Evolutionary conservation across 2,329 filamentous ascomycete species (phyloP), one percentile per base, ranked within the genome.

Genomic region (Fusarium sp.): DNA sequence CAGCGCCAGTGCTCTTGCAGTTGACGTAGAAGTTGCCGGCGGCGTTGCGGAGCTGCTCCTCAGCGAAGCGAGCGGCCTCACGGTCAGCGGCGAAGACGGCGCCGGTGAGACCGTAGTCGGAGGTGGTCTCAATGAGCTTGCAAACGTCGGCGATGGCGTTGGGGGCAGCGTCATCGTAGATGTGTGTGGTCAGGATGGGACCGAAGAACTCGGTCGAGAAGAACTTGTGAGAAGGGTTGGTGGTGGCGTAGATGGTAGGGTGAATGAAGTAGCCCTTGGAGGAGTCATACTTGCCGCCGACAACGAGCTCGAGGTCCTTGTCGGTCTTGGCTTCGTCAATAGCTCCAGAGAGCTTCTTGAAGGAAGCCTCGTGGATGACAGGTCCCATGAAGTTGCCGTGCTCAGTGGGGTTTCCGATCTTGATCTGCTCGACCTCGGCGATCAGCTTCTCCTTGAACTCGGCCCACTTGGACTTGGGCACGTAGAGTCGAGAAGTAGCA

Each of bases 21-120:
- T 95, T 96, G 84, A 96, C 88, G 85, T 96, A 96, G 82, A 95
- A 95, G 86, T 96, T 96, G 48, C 94, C 94, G 1, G 94, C 93
- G 0, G 92, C 86, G 80, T 95, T 91, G 74, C 93, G 87, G 63
- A 96, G 87, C 70, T 87, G 88, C 76, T 95, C 90, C 82, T 95
- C 93, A 0, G 93, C 94, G 66, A 87, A 87, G 27, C 91, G 88
- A 68, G 95, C 85, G 16, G 88, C 92, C 56, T 87, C 83, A 45
- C 94, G 87, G 82, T 95, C 93, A 66, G 87, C 84, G 11, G 94
- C 92, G 81, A 96, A 96, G 64, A 96, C 87, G 68, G 93, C 89
- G 13, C 94, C 94, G 0, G 94, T 96, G 64, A 96, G 86, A 4
- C 90, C 93, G 81, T 97, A 97, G 78, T 94, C 93, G 67, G 91